Conservation (phyloP, 768 basidiomycete genomes). For the Amanita rimosa region DNA sequence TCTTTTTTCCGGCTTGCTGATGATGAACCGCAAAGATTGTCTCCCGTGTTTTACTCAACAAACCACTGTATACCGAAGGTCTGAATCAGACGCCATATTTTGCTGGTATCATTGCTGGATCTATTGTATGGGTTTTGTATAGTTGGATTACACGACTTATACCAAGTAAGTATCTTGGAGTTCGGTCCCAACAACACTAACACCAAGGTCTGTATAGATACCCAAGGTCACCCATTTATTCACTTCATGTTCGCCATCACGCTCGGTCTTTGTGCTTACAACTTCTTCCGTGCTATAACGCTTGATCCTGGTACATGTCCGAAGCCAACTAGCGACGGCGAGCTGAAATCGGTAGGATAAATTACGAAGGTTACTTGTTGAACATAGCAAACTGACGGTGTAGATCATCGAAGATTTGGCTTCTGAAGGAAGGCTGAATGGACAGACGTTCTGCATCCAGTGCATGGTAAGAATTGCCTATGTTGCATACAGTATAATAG, state of each 20-base stretch:
- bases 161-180: slow-evolving; percentile 34
- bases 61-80: slow-evolving; percentile 69
- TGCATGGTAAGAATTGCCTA: slow-evolving; percentile 65
- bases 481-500: slow-evolving; percentile 10
- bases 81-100: slow-evolving; percentile 89
- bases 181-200: background rate
- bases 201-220: slow-evolving; percentile 42
- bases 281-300: slow-evolving; percentile 84
- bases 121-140: slow-evolving; percentile 79
- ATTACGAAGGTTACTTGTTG: background rate
- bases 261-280: slow-evolving; percentile 68
- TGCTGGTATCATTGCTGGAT: slow-evolving; percentile 78
- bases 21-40: slow-evolving; percentile 41
- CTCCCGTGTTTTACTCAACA: slow-evolving; percentile 77
- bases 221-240: slow-evolving; percentile 61
- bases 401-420: slow-evolving; percentile 87
- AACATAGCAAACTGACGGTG: background rate
- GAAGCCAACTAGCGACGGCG: slow-evolving; percentile 68
- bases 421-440: slow-evolving; percentile 79
- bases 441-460: slow-evolving; percentile 91
- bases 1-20: slow-evolving; percentile 6
- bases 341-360: slow-evolving; percentile 69
- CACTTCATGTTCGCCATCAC: slow-evolving; percentile 69
- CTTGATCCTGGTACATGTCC: slow-evolving; percentile 88
- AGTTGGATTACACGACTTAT: slow-evolving; percentile 75